Evolutionary conservation across 768 basidiomycete species (phyloP), one percentile per base, ranked within the genome.

Genomic region (Epithele typhae): DNA sequence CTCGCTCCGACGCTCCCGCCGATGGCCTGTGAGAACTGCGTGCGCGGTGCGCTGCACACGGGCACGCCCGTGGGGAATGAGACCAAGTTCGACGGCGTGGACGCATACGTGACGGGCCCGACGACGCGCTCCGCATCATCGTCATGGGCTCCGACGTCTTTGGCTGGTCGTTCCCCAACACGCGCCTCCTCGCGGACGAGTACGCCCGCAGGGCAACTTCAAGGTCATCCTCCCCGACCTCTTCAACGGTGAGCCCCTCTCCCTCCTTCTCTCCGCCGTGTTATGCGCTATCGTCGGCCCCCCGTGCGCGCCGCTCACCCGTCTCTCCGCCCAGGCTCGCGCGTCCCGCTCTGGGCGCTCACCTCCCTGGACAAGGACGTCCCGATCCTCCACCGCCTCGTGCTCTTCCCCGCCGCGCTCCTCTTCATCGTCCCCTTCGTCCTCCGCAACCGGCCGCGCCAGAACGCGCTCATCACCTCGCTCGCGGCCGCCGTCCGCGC

Each of bases 111-210:
- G 17, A 46, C 47, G n/a, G 55, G 55, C 19, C 40, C 50, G 34
- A 37, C 19, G 22, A 38, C 32, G 41, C 52, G 21, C 18, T 34
- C 21, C 52, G 55, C 35, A 46, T 53, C 41, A 45, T 57, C 44
- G 47, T 57, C 40, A 33, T 57, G 41, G 55, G 52, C 21, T 25
- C 19, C 27, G 55, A 57, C 46, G 37, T 57, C 40, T 57, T 57
- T 35, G 55, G 55, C 12, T 57, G 55, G 55, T 23, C 25, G 27
- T 48, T 51, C 34, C 25, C 43, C 33, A 57, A 57, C 49, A 49
- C 49, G n/a, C 46, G 55, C n/a, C 47, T 53, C 18, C 52, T 57
- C 44, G 55, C 52, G 41, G 55, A 57, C 50, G 55, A 57, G 45
- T 57, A 57, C 35, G 55, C 49, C 33, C 44, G 45, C 40, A 34